Evolutionary conservation across 257 asterid species (phyloP).

Genomic region (Solanum phureja): DNA sequence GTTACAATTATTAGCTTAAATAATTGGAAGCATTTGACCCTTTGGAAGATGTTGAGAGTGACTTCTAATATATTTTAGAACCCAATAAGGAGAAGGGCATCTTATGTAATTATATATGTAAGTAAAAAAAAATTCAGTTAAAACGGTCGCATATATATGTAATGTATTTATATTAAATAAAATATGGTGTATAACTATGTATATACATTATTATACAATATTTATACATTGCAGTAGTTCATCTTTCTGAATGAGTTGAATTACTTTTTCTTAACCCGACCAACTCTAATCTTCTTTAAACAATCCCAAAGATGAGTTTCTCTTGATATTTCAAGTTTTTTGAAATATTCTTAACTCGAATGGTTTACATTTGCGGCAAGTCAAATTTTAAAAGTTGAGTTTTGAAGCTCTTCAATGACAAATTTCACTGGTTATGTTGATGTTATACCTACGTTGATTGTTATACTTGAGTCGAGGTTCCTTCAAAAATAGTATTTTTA

Average conservation of each 20-base stretch:
- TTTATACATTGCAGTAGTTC: background rate
- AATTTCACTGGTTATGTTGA: no score
- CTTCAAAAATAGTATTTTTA: no score
- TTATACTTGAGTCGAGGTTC: no score
- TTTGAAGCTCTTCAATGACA: no score
- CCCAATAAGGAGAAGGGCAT: background rate
- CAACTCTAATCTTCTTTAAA: background rate
- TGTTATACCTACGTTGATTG: no score
- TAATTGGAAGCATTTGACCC: background rate
- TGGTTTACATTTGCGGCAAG: background rate
- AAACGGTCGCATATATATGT: background rate
- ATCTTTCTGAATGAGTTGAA: background rate
- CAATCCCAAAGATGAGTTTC: background rate
- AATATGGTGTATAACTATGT: background rate
- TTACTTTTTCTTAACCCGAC: no score
- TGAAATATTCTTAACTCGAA: background rate
- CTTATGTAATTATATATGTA: background rate
- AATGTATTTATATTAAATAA: no score
- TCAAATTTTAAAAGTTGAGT: background rate
- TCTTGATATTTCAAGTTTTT: no score
- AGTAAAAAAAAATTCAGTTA: background rate
- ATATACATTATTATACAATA: no score
- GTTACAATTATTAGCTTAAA: background rate
- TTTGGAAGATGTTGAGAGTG: background rate
- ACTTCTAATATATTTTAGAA: background rate